Evolutionary conservation across 208 protist genomes (phyloP).

Genomic region (Leishmania guyanensis): DNA sequence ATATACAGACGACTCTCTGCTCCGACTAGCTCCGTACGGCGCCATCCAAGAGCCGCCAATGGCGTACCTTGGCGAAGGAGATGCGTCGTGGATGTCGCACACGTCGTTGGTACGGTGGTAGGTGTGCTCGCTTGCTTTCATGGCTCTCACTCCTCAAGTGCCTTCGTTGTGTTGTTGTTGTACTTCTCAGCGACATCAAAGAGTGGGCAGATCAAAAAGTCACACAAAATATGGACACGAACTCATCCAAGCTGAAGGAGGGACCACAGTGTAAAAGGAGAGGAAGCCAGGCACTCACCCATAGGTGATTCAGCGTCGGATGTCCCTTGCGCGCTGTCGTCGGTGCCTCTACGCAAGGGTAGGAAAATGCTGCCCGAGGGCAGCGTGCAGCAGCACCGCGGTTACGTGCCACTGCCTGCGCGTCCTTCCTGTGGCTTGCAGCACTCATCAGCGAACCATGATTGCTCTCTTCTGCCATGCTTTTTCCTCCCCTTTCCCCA

Average conservation of each 20-base stretch:
- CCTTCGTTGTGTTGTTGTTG: background rate
- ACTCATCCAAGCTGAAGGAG: background rate
- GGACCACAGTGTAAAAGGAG: background rate
- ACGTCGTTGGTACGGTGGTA: conserved; percentile 64
- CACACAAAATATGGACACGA: background rate
- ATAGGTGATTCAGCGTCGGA: background rate
- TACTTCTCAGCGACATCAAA: background rate
- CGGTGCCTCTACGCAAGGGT: background rate
- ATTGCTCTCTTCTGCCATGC: background rate
- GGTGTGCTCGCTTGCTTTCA: conserved; percentile 37
- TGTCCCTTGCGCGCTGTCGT: background rate
- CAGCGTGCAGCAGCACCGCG: background rate
- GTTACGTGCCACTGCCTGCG: background rate
- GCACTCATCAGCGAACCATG: background rate
- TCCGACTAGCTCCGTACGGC: background rate
- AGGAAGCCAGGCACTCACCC: background rate
- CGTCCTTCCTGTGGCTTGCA: background rate
- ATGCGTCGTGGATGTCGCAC: conserved; percentile 48
- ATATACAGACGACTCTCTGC: background rate
- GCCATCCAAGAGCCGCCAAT: background rate
- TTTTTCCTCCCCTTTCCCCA: background rate
- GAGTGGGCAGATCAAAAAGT: background rate
- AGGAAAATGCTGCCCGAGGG: background rate
- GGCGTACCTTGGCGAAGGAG: conserved; percentile 36
- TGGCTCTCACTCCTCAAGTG: conserved; percentile 29